Base-by-base conservation (phyloP, 306 rosid species). In the Carpinus fangiana region DNA sequence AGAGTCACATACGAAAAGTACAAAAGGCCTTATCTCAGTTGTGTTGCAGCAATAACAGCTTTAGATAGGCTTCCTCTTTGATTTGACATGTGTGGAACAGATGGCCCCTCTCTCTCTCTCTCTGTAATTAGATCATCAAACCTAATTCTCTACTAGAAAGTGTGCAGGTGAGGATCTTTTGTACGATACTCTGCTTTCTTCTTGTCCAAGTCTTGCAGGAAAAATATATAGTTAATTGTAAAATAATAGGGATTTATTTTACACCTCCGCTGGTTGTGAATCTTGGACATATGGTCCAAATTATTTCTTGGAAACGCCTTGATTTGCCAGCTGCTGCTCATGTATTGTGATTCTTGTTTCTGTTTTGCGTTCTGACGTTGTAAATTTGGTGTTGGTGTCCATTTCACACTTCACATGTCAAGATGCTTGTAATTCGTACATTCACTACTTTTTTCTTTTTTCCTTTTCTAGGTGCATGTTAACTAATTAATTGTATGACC, bases 1-100 rank as follows among this genome's bases (percentile, higher is more conserved):
- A 86, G 72, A 73, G 96, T 94, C 73, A 73, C 92, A 2, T 85
- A 78, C 28, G 94, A 94, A 73, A 94, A 92, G 81, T 92, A 89
- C 77, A 80, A 78, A 73, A 89, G 84, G 71, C 73, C 87, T 51
- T 84, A 92, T 67, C 85, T 83, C 72, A 45, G 86, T 57, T 46
- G 80, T 28, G 92, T 87, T 73, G 91, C 97, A 68, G 79, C 90
- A 36, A 73, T 92, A 55, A 88, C 82, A 72, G 90, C 97, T 18
- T 76, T 90, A 82, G 92, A 87, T 12, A 84, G 23, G 41, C 96
- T 94, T 80, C 97, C 94, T 43, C 74, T 62, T 70, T 90, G 88
- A 91, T 53, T 74, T 28, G 41, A 69, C 41, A 68, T 23, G 80
- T 17, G 60, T 66, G 72, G 51, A 31, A 31, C 34, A 31, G 34